Evolutionary conservation across 1,284 basidiomycete species (phyloP).

Genomic region (Trichosporon asahii): DNA sequence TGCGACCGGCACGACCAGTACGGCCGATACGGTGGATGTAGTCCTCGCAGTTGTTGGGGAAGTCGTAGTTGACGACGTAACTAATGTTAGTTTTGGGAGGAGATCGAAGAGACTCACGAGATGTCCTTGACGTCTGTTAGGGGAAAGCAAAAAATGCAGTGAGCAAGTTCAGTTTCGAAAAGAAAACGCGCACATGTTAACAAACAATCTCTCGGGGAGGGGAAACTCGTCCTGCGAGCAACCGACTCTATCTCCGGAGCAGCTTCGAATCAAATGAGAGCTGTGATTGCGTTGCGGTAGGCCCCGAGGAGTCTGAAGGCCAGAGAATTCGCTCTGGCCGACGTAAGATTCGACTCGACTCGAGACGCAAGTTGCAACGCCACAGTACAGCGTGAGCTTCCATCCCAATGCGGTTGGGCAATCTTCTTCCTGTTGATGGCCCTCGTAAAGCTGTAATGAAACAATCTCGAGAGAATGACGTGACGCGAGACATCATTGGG

Average conservation of each 20-base stretch:
- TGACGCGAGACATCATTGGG: conserved; percentile 10
- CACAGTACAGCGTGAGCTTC: conserved; percentile 7
- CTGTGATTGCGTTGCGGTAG: conserved; percentile 8
- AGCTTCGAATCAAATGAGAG: conserved; percentile 14
- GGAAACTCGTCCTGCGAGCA: conserved; percentile 22
- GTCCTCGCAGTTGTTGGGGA: conserved; percentile 68
- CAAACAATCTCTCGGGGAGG: conserved; percentile 25
- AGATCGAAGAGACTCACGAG: conserved; percentile 20
- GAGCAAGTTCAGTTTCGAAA: conserved; percentile 26
- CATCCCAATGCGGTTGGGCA: conserved; percentile 6
- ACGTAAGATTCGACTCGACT: conserved; percentile 2
- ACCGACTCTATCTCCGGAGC: conserved; percentile 19
- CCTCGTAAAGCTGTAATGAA: conserved; percentile 12
- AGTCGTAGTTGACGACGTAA: conserved; percentile 71
- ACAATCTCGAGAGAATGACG: conserved; percentile 7
- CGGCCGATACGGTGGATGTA: conserved; percentile 59
- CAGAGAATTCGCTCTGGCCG: neutral
- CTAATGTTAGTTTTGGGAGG: conserved; percentile 21
- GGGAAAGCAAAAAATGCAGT: conserved; percentile 18
- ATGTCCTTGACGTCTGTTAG: conserved; percentile 51
- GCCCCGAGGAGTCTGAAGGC: conserved; percentile 15
- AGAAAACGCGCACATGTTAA: conserved; percentile 25
- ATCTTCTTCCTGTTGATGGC: conserved; percentile 22
- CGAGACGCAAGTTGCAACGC: conserved; percentile 11
- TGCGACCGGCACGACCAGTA: conserved; percentile 59